Evolutionary conservation across 352 stramenopile species (phyloP).

Genomic region (Salisapilia sapeloensis): DNA sequence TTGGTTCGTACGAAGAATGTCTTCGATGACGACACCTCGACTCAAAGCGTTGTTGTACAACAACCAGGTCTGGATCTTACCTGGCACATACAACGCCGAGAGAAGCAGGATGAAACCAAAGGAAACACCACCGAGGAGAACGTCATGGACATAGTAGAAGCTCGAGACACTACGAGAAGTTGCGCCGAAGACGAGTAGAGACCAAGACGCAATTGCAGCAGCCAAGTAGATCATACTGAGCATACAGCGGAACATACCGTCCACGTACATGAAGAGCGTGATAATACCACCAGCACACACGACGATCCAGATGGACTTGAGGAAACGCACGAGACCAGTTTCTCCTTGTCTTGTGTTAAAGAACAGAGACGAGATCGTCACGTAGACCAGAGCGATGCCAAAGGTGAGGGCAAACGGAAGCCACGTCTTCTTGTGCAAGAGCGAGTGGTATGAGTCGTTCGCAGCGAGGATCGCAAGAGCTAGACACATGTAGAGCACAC

Average conservation of each 20-base stretch:
- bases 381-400: slow-evolving; percentile 31
- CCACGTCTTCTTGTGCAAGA: slow-evolving; percentile 30
- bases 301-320: slow-evolving; percentile 64
- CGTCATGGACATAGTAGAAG: slow-evolving; percentile 91
- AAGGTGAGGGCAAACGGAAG: slow-evolving; percentile 37
- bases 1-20: slow-evolving; percentile 84
- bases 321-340: slow-evolving; percentile 40
- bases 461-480: slow-evolving; percentile 76
- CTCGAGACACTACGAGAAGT: slow-evolving; percentile 81
- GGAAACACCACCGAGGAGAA: slow-evolving; percentile 84
- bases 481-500: slow-evolving; percentile 75
- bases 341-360: slow-evolving; percentile 30
- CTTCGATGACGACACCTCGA: slow-evolving; percentile 91
- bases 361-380: slow-evolving; percentile 44
- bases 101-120: slow-evolving; percentile 87
- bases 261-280: slow-evolving; percentile 33
- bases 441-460: slow-evolving; percentile 42
- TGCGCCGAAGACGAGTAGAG: slow-evolving; percentile 74
- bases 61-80: slow-evolving; percentile 93
- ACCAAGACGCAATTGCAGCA: slow-evolving; percentile 75
- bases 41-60: slow-evolving; percentile 96
- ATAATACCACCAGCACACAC: slow-evolving; percentile 58
- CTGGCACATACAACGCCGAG: slow-evolving; percentile 75
- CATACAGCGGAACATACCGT: slow-evolving; percentile 81
- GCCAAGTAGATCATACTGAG: slow-evolving; percentile 88